Evolutionary conservation across 192 early-diverging fungal species (phyloP).

Genomic region (Podochytrium sp.): DNA sequence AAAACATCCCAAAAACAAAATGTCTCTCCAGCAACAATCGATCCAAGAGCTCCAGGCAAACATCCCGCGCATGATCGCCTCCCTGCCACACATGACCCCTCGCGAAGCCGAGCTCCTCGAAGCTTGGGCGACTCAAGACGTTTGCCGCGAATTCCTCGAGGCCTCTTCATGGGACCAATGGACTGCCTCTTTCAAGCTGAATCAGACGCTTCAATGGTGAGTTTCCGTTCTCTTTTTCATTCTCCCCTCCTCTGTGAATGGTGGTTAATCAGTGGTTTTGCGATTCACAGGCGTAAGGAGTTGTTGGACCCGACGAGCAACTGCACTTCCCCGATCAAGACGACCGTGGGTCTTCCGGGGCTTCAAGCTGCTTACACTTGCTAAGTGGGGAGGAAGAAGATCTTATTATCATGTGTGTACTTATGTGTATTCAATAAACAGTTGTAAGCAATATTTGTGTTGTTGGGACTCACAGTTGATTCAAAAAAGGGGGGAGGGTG

Average conservation of each 20-base stretch:
- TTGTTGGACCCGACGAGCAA: too few species aligned
- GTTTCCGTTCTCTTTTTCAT: not conserved
- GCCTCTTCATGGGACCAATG: not conserved
- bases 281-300: not conserved
- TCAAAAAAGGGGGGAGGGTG: too few species aligned
- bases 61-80: not conserved
- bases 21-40: too few species aligned
- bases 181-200: not conserved
- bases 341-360: too few species aligned
- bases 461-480: too few species aligned
- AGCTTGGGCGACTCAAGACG: not conserved
- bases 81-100: not conserved
- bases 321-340: too few species aligned
- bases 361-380: too few species aligned
- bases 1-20: too few species aligned
- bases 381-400: too few species aligned
- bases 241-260: not conserved
- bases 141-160: not conserved
- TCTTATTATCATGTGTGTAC: too few species aligned
- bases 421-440: too few species aligned
- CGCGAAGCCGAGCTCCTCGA: not conserved
- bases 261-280: not conserved
- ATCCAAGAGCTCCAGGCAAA: not conserved
- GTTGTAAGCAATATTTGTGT: too few species aligned
- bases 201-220: constrained; percentile 3